phyloP scores from a whole-genome alignment of 2,329 filamentous ascomycete species.

The Colletotrichum lupini region DNA sequence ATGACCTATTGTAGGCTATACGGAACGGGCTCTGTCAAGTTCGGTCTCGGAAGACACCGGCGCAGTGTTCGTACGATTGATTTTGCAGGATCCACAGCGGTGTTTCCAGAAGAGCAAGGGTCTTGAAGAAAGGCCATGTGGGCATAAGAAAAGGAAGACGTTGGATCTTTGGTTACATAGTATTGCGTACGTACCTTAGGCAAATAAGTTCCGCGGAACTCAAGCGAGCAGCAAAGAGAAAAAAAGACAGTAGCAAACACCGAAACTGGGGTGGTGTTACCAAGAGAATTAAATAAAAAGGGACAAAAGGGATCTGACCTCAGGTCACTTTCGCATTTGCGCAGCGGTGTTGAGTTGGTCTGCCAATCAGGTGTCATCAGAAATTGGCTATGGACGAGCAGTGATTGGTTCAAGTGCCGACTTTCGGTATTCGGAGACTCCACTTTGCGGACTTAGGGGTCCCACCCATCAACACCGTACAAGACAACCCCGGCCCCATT shows the following conservation, averaged over 20 bases:
- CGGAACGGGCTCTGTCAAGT: not conserved
- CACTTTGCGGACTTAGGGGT: not conserved
- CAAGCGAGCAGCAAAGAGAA: not conserved
- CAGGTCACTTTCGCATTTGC: not conserved
- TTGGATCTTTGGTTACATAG: too few relatives aligned
- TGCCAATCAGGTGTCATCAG: not conserved
- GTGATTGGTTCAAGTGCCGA: constrained; percentile 8
- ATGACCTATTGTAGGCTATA: not conserved
- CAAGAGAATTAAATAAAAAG: not conserved
- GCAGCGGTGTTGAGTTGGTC: not conserved
- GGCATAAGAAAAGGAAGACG: not conserved
- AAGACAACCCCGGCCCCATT: not conserved
- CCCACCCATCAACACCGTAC: constrained; percentile 1
- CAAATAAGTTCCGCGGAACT: not conserved
- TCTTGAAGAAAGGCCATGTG: not conserved
- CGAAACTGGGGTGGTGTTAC: not conserved
- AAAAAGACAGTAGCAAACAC: not conserved
- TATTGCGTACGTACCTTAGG: too few relatives aligned
- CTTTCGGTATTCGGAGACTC: not conserved
- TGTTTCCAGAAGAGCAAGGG: not conserved
- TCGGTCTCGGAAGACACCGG: not conserved
- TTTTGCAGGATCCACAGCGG: constrained; percentile 5
- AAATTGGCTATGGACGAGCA: not conserved
- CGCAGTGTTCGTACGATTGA: constrained; percentile 19
- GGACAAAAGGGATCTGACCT: not conserved